Evolutionary conservation across 2,329 filamentous ascomycete genomes (phyloP).

Genomic region (Penicillium sp.): DNA sequence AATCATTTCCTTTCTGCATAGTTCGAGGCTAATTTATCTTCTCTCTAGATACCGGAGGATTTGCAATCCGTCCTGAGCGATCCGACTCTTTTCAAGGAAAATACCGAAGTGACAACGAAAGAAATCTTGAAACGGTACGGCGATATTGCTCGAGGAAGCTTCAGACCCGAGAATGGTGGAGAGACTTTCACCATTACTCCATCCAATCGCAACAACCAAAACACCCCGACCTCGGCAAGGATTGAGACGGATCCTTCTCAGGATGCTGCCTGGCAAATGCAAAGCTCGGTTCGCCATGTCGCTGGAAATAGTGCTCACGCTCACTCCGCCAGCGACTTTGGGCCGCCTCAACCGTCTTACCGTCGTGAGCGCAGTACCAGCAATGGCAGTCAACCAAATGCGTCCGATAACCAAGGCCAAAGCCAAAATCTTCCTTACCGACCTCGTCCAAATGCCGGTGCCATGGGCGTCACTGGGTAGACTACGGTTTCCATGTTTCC

Average conservation of each 20-base stretch:
- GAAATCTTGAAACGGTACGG: constrained; percentile 94
- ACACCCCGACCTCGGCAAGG: constrained; percentile 53
- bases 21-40: not conserved
- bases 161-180: constrained; percentile 52
- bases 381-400: constrained; percentile 32
- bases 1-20: not conserved
- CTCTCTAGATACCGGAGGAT: constrained; percentile 79
- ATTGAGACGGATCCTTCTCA: constrained; percentile 85
- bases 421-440: constrained; percentile 37
- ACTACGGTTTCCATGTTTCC: constrained; percentile 9
- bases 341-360: constrained; percentile 24
- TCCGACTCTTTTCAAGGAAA: constrained; percentile 73
- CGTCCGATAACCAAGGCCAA: constrained; percentile 31
- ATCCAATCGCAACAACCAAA: constrained; percentile 37
- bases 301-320: constrained; percentile 42
- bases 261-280: constrained; percentile 70
- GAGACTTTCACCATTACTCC: constrained; percentile 50
- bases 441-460: constrained; percentile 35
- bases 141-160: constrained; percentile 68
- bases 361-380: constrained; percentile 37
- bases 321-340: constrained; percentile 33
- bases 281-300: constrained; percentile 78
- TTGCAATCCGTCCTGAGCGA: constrained; percentile 83
- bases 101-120: constrained; percentile 88
- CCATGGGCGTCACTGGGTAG: constrained; percentile 42